Evolutionary conservation across 805 yeast species (phyloP).

Genomic region (Starmerella lactis-condensi): DNA sequence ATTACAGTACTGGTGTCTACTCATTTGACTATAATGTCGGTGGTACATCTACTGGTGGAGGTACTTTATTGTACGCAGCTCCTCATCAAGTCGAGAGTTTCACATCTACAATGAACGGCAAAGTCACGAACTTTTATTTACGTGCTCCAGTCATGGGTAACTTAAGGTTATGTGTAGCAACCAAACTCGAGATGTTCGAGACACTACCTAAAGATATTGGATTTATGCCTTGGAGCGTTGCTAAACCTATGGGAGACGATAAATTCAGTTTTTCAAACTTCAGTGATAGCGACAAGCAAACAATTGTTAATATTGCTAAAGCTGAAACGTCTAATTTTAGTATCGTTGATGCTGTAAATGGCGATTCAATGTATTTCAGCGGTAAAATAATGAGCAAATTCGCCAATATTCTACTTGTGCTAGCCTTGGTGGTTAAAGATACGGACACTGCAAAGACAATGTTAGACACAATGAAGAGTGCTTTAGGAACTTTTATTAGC

Average conservation of each 20-base stretch:
- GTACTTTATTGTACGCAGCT: slow-evolving; percentile 37
- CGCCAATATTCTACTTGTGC: slow-evolving; percentile 64
- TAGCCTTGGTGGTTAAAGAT: slow-evolving; percentile 47
- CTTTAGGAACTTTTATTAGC: slow-evolving; percentile 47
- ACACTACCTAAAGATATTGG: slow-evolving; percentile 28
- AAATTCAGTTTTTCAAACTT: slow-evolving; percentile 27
- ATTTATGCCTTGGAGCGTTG: slow-evolving; percentile 39
- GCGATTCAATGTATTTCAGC: slow-evolving; percentile 76
- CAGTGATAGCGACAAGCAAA: slow-evolving; percentile 24
- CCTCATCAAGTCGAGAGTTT: slow-evolving; percentile 46
- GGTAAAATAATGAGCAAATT: slow-evolving; percentile 80
- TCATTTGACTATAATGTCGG: slow-evolving; percentile 30
- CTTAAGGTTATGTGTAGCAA: slow-evolving; percentile 24
- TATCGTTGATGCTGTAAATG: slow-evolving; percentile 35
- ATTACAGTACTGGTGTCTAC: slow-evolving; percentile 28
- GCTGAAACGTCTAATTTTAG: slow-evolving; percentile 34
- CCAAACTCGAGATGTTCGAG: slow-evolving; percentile 22
- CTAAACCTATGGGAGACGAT: slow-evolving; percentile 18
- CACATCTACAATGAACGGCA: slow-evolving; percentile 21
- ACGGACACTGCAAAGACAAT: slow-evolving; percentile 31
- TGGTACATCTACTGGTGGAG: slow-evolving; percentile 32
- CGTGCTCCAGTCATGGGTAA: slow-evolving; percentile 34
- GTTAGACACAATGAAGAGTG: slow-evolving; percentile 41
- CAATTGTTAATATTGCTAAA: slow-evolving; percentile 31
- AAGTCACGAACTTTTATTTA: slow-evolving; percentile 22